Evolutionary conservation across 2,329 filamentous ascomycete genomes (phyloP), one percentile per base, ranked within the genome.

Genomic region (Trichophyton verrucosum): DNA sequence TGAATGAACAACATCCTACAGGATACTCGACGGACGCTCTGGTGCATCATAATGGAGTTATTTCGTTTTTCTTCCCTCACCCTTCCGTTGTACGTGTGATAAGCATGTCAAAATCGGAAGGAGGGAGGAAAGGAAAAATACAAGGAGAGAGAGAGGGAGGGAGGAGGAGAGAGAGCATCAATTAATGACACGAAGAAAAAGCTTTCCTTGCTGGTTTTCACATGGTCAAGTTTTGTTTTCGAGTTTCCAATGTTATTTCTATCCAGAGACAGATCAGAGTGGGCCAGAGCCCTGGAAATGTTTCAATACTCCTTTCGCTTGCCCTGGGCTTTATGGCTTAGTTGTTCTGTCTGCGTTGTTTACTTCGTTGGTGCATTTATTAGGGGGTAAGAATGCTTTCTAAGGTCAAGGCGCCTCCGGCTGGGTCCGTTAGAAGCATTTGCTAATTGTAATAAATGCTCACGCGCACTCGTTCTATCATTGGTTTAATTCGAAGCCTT

Each of bases 21-120:
- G 27, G n/a, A 30, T 53, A 53, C 24, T 24, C 24, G n/a, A 33
- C n/a, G 22, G 22, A 53, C 49, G 11, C 49, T 53, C 49, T 11
- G 49, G 49, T 53, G 49, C 49, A 53, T 53, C 22, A n/a, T 53
- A 13, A 53, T 53, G 49, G 49, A 27, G 49, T 53, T 53, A 15
- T 53, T 33, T 53, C 22, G 11, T 53, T 15, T 30, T 53, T 6
- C 9, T 53, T n/a, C 22, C n/a, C 20, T 15, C 17, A 4, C 27
- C 27, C 24, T 17, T 53, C 49, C 22, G 5, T 53, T 22, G 13
- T n/a, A 24, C 49, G 24, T 53, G 22, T 53, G 22, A n/a, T 1
- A n/a, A 13, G 15, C 27, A 15, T 33, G 20, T 30, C n/a, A 24
- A 30, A 15, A 22, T 24, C 13, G 30, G 24, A 24, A 17, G 27